phyloP scores from a whole-genome alignment of 1,284 basidiomycete genomes.

The Fomes fomentarius region DNA sequence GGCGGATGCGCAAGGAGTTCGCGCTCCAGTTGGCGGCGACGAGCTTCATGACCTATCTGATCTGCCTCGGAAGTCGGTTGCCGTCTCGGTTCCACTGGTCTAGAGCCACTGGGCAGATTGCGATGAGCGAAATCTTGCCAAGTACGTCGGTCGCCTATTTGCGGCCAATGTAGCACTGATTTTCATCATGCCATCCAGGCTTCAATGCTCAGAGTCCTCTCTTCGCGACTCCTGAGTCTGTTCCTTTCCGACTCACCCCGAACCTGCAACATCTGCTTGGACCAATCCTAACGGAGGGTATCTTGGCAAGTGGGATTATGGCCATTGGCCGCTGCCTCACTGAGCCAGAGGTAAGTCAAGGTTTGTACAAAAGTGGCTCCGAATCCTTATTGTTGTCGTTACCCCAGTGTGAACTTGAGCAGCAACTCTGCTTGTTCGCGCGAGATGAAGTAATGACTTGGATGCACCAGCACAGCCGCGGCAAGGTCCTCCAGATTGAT shows the following conservation, averaged over 20 bases:
- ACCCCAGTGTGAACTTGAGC: conserved; percentile 85
- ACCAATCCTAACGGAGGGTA: conserved; percentile 88
- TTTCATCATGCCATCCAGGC: conserved; percentile 33
- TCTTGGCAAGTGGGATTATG: conserved; percentile 87
- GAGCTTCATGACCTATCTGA: conserved; percentile 92
- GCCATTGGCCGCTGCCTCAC: conserved; percentile 91
- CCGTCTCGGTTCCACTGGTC: conserved; percentile 91
- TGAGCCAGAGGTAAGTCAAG: conserved; percentile 80
- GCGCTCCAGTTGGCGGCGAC: conserved; percentile 87
- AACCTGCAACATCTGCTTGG: conserved; percentile 96
- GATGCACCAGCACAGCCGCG: conserved; percentile 50
- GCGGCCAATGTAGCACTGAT: conserved; percentile 1
- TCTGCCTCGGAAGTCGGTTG: conserved; percentile 84
- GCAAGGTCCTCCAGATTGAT: conserved; percentile 59
- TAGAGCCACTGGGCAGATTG: conserved; percentile 85
- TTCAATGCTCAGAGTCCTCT: conserved; percentile 59
- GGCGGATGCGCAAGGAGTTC: conserved; percentile 98
- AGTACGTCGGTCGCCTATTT: conserved; percentile 47
- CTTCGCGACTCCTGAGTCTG: conserved; percentile 81
- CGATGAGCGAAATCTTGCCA: conserved; percentile 90
- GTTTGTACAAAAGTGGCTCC: no score
- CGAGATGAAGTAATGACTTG: conserved; percentile 91
- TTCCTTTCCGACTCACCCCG: conserved; percentile 97
- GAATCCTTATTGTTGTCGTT: no score
- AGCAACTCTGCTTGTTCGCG: conserved; percentile 88